Base-by-base conservation (phyloP, 2,329 filamentous ascomycete genomes). In the Thelonectria olida region DNA sequence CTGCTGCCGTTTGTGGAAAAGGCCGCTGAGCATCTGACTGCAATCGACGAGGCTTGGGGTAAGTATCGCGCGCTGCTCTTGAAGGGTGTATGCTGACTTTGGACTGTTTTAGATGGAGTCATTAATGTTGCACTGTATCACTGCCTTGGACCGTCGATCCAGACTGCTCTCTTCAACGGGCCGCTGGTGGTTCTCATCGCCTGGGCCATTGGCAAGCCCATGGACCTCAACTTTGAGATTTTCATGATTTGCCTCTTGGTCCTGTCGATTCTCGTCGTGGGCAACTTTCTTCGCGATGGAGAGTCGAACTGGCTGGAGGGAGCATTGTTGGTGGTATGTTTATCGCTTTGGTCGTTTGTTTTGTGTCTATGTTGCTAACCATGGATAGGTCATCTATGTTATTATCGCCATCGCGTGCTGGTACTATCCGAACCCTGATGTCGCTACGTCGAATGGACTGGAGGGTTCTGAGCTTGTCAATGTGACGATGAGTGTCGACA, bases 281-380 rank as follows among this genome's bases (percentile, higher is more conserved):
- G 91, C 2, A 91, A 90, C 62, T 93, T 93, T 76, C 79, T 93
- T 41, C 83, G 90, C 20, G 91, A 93, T 67, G 86, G 88, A 48
- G 90, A 91, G 76, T 90, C 87, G 25, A 93, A 93, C 72, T 93
- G 91, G 72, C 82, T 93, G 1, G 91, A 93, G 73, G 91, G 91
- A 2, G 84, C 83, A 10, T 81, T 93, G 12, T 89, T 90, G 65
- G 87, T 93, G 38, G 82, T 90, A 63, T 50, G 72, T 67, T 5
- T 9, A n/a, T n/a, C n/a, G n/a, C n/a, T 2, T 8, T 7, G 0
- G 4, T 4, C 2, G 13, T 0, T 2, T 1, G 1, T 7, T 34
- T 15, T 3, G 3, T 8, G 12, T 22, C 1, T 15, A 2, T 1
- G 0, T 9, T 15, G 1, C 63, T 72, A 27, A 72, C 20, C 2